Conservation (phyloP, 768 basidiomycete species). For the Boletus reticulatus region DNA sequence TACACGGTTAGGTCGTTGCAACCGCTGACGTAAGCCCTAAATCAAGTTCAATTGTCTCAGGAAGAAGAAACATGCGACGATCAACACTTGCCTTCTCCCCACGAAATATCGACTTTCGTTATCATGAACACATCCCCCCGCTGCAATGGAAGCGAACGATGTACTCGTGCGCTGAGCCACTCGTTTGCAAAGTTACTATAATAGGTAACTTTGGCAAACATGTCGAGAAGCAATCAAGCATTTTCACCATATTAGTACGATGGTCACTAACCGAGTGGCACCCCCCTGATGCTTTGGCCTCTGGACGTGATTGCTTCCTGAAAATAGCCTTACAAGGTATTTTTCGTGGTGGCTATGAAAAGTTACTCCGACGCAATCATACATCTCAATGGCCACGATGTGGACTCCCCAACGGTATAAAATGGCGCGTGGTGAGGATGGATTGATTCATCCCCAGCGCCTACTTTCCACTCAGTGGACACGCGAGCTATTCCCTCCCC, state of each 20-base stretch:
- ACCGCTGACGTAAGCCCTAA: not conserved
- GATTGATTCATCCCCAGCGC: not conserved
- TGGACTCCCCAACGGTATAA: constrained; percentile 16
- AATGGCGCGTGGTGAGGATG: constrained; percentile 7
- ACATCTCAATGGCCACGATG: constrained; percentile 9
- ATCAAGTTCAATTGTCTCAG: constrained; percentile 3
- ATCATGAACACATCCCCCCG: not conserved
- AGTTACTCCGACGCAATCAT: constrained; percentile 26
- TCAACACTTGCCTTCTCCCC: not conserved
- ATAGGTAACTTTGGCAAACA: constrained; percentile 5
- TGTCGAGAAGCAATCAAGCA: constrained; percentile 21
- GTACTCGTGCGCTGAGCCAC: constrained; percentile 3
- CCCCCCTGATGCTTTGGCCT: constrained; percentile 15
- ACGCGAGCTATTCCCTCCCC: not conserved
- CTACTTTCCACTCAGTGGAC: not conserved
- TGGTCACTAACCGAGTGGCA: constrained; percentile 23
- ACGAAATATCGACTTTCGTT: not conserved
- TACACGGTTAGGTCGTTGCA: too few relatives aligned
- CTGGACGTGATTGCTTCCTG: constrained; percentile 15
- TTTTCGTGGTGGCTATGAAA: constrained; percentile 21
- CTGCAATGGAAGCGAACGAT: not conserved
- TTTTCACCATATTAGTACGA: constrained; percentile 5
- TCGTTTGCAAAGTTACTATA: not conserved
- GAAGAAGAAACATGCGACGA: not conserved
- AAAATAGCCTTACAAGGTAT: constrained; percentile 18